Evolutionary conservation across 495 filamentous ascomycete genomes (phyloP).

Genomic region (Venustampulla echinocandica): DNA sequence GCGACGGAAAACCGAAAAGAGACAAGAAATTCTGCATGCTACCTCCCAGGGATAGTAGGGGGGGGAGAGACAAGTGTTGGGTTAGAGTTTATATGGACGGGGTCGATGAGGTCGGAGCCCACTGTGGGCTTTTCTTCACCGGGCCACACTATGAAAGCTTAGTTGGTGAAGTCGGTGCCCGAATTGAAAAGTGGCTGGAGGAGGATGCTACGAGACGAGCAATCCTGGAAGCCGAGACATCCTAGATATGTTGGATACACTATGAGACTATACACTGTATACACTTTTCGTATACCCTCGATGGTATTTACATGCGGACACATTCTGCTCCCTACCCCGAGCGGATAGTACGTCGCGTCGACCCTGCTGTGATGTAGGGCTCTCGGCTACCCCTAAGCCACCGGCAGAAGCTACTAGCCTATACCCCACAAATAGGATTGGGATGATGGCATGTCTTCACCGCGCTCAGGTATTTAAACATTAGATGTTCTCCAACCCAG

Average conservation of each 20-base stretch:
- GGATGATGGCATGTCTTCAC: too few species aligned
- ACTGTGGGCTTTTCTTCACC: slow-evolving; percentile 73
- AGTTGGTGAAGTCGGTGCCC: slow-evolving; percentile 62
- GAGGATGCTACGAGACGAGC: slow-evolving; percentile 33
- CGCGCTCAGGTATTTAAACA: too few species aligned
- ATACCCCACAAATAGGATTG: too few species aligned
- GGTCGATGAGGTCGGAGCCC: slow-evolving; percentile 78
- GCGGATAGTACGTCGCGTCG: too few species aligned
- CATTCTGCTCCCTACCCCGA: neutral
- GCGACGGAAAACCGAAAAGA: slow-evolving; percentile 38
- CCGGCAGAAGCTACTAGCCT: too few species aligned
- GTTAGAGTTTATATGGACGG: slow-evolving; percentile 67
- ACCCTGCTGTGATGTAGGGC: too few species aligned
- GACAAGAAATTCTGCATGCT: slow-evolving; percentile 73
- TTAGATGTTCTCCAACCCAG: too few species aligned
- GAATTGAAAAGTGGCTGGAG: slow-evolving; percentile 66
- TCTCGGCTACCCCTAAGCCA: too few species aligned
- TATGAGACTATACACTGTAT: too few species aligned
- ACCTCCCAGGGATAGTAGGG: slow-evolving; percentile 40
- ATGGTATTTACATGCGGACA: too few species aligned
- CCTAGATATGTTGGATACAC: too few species aligned
- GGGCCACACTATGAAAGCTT: slow-evolving; percentile 63
- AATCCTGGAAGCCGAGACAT: neutral
- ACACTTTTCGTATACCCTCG: too few species aligned
- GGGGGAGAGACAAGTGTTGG: slow-evolving; percentile 58